Evolutionary conservation across 1,139 yeast genomes (phyloP).

Genomic region (Casaregolazyma suthepensis): DNA sequence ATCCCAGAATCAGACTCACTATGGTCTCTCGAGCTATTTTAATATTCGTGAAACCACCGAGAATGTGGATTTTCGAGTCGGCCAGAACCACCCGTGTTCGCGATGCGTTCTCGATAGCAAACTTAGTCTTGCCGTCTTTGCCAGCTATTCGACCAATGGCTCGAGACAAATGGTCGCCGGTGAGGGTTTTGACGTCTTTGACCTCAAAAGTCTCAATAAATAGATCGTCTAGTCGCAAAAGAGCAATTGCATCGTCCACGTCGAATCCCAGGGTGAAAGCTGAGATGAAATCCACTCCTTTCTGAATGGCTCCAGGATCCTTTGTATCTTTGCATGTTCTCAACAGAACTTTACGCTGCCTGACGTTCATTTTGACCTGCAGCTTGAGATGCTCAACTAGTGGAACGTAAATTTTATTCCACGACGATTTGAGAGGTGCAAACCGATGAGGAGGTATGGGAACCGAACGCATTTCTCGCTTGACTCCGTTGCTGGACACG

Average conservation of each 20-base stretch:
- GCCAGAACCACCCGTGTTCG: conserved; percentile 97
- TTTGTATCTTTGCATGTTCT: conserved; percentile 77
- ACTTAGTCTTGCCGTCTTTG: conserved; percentile 97
- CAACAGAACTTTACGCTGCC: conserved; percentile 77
- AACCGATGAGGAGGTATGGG: conserved; percentile 96
- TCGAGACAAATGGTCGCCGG: conserved; percentile 94
- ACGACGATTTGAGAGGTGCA: conserved; percentile 80
- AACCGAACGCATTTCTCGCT: conserved; percentile 79
- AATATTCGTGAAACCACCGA: conserved; percentile 95
- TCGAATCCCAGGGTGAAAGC: conserved; percentile 96
- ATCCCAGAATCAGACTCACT: conserved; percentile 88
- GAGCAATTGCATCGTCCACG: conserved; percentile 92
- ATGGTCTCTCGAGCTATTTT: conserved; percentile 97
- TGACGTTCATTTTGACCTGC: conserved; percentile 92
- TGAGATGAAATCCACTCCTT: conserved; percentile 93
- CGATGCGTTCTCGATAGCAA: conserved; percentile 97
- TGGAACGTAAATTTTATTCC: conserved; percentile 95
- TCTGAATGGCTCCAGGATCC: conserved; percentile 91
- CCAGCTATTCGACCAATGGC: conserved; percentile 99
- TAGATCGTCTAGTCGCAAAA: conserved; percentile 87
- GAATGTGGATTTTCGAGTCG: conserved; percentile 89
- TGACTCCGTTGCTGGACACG: conserved; percentile 60
- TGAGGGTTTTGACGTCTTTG: conserved; percentile 91
- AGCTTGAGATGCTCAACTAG: conserved; percentile 88
- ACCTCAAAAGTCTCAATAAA: conserved; percentile 95